Evolutionary conservation across 2,329 filamentous ascomycete genomes (phyloP).

Genomic region (Coleophoma crateriformis): DNA sequence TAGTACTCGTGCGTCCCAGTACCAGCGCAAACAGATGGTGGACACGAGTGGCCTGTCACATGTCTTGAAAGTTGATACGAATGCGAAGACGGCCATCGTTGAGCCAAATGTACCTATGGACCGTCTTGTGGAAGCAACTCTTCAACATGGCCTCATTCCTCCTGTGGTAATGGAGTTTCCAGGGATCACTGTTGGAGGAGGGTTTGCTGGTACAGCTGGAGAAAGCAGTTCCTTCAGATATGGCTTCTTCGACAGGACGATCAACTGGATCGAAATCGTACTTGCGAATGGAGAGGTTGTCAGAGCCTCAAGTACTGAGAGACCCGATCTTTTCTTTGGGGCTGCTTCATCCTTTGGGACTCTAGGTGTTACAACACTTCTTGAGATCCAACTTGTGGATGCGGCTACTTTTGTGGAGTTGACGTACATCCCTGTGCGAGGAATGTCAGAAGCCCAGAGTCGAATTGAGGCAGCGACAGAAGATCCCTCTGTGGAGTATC

Average conservation of each 20-base stretch:
- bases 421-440: slow-evolving; percentile 42
- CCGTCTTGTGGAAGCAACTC: slow-evolving; percentile 48
- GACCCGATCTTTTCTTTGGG: slow-evolving; percentile 50
- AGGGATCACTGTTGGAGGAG: slow-evolving; percentile 62
- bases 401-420: slow-evolving; percentile 48
- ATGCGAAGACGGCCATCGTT: slow-evolving; percentile 41
- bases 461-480: slow-evolving; percentile 27
- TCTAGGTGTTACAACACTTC: slow-evolving; percentile 51
- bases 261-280: slow-evolving; percentile 58
- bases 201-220: slow-evolving; percentile 59
- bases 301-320: slow-evolving; percentile 38
- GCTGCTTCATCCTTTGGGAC: slow-evolving; percentile 55
- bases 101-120: slow-evolving; percentile 69
- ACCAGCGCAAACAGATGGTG: slow-evolving; percentile 22
- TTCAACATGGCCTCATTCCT: slow-evolving; percentile 48
- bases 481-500: slow-evolving; percentile 39
- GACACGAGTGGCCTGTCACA: slow-evolving; percentile 41
- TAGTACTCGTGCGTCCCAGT: slow-evolving; percentile 35
- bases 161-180: slow-evolving; percentile 68
- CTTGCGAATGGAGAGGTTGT: slow-evolving; percentile 50
- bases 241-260: slow-evolving; percentile 59
- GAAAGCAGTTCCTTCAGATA: slow-evolving; percentile 61
- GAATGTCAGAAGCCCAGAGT: slow-evolving; percentile 34
- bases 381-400: slow-evolving; percentile 50
- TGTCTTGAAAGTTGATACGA: slow-evolving; percentile 36